Conservation (phyloP, 768 basidiomycete species). For the Terana coerulea region DNA sequence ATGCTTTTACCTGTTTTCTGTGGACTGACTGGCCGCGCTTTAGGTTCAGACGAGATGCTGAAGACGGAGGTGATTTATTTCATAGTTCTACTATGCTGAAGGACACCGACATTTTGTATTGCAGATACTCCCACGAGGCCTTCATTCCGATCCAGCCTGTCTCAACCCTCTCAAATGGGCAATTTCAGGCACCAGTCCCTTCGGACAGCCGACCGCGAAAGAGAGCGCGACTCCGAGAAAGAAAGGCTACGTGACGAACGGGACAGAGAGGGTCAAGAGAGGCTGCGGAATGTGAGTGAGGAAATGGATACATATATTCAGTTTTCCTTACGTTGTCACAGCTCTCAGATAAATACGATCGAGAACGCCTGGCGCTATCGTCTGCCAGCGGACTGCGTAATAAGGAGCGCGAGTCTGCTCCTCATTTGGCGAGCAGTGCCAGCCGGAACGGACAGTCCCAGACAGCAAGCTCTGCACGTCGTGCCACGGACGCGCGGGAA, state of each 20-base stretch:
- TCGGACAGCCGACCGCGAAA: constrained; percentile 56
- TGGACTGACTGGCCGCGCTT: constrained; percentile 13
- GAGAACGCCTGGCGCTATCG: constrained; percentile 66
- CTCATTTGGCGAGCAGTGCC: constrained; percentile 49
- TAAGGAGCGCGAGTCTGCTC: constrained; percentile 66
- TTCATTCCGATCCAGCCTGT: constrained; percentile 65
- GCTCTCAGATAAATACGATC: constrained; percentile 87
- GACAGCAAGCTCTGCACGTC: constrained; percentile 40
- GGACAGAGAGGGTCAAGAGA: constrained; percentile 76
- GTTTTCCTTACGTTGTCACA: constrained; percentile 27
- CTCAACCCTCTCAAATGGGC: constrained; percentile 90
- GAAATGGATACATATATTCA: constrained; percentile 17
- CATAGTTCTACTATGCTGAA: not conserved
- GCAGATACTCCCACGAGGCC: constrained; percentile 55
- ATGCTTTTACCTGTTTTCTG: constrained; percentile 3
- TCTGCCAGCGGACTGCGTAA: constrained; percentile 41
- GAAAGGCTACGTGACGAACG: constrained; percentile 53
- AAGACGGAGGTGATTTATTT: constrained; percentile 58
- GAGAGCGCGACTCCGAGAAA: constrained; percentile 37
- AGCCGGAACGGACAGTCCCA: constrained; percentile 35
- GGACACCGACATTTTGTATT: constrained; percentile 3
- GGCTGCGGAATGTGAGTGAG: constrained; percentile 73
- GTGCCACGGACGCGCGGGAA: constrained; percentile 59
- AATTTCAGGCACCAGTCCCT: constrained; percentile 88
- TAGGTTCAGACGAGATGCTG: constrained; percentile 74